Conservation (phyloP, 352 stramenopile species). For the Globisporangium echinulatum region DNA sequence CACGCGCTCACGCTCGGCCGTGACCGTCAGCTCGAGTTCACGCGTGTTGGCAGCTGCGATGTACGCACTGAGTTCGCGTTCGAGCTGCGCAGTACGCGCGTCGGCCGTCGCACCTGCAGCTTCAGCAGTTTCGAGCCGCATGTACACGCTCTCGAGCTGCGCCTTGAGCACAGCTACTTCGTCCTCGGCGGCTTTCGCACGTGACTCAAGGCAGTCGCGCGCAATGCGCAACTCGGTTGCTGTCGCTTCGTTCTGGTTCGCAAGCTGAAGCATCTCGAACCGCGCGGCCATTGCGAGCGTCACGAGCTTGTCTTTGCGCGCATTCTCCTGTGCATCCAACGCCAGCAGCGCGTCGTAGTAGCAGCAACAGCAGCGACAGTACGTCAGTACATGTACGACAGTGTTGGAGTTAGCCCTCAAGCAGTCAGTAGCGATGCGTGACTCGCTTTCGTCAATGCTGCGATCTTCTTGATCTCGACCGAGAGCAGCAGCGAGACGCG, state of each 20-base stretch:
- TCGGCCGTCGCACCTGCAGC: slow-evolving; percentile 16
- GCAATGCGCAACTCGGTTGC: slow-evolving; percentile 26
- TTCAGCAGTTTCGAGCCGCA: slow-evolving; percentile 34
- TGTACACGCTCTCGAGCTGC: slow-evolving; percentile 44
- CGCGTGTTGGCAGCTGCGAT: slow-evolving; percentile 23
- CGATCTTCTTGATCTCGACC: slow-evolving; percentile 74
- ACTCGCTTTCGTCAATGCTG: slow-evolving; percentile 49
- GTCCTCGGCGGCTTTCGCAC: slow-evolving; percentile 27
- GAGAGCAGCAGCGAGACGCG: slow-evolving; percentile 38
- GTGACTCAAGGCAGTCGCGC: slow-evolving; percentile 15
- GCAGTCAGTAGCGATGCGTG: not conserved
- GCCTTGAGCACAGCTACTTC: slow-evolving; percentile 27
- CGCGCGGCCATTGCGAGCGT: slow-evolving; percentile 72
- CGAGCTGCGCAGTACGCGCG: slow-evolving; percentile 19
- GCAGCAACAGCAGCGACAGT: not conserved
- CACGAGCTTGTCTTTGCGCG: slow-evolving; percentile 67
- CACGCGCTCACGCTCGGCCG: slow-evolving; percentile 37
- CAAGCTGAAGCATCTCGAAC: slow-evolving; percentile 55
- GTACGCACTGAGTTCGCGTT: slow-evolving; percentile 21
- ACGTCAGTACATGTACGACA: not conserved
- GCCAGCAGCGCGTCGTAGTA: too few relatives aligned
- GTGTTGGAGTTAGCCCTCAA: not conserved
- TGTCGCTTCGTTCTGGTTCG: slow-evolving; percentile 36
- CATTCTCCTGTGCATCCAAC: slow-evolving; percentile 30
- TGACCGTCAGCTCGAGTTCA: slow-evolving; percentile 33